Base-by-base conservation (phyloP, 2,329 filamentous ascomycete species). In the Colletotrichum nymphaeae region DNA sequence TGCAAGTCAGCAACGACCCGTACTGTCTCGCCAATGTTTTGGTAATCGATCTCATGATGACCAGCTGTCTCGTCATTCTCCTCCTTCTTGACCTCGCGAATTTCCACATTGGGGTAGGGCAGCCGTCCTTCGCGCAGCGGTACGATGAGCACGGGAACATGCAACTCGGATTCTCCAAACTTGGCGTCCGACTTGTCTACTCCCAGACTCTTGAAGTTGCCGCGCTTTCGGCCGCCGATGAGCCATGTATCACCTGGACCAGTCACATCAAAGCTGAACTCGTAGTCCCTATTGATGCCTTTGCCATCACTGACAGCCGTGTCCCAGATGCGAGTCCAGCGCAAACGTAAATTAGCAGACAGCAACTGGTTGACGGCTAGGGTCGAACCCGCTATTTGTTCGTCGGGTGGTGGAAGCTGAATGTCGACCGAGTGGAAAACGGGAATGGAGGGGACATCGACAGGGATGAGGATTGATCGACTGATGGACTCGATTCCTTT, bases 181-280 rank as follows among this genome's bases (percentile, higher is more conserved):
- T 58, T 63, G n/a, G 82, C 84, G 19, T 86, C 82, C 2, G 85
- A 81, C 5, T 65, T 74, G 5, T 73, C 71, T 11, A 74, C 73
- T 3, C 78, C 76, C 0, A 89, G 87, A 35, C 92, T 90, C 7
- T 88, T 88, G 78, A 98, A 97, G 78, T 94, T 93, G 0, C 93
- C 94, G 75, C 94, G 93, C 62, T 94, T 89, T 56, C 93, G 91
- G 0, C 95, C 96, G 26, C 95, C 95, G 3, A 98, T 85, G 1
- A 98, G 89, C 96, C 96, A 98, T 0, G 90, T 88, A 52, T 96
- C 95, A 2, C 89, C 84, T 19, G 92, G 90, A 1, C 93, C 92
- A 16, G 91, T 90, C 26, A 98, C 87, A 76, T 98, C 95, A 81
- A 97, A 97, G 76, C 92, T 91, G 79, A 97, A 97, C 75, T 95